These are phyloP conservation scores for Penstemon davidsonii DNA, from an alignment of 257 asterid species.

Conservation along the genomic window DNA sequence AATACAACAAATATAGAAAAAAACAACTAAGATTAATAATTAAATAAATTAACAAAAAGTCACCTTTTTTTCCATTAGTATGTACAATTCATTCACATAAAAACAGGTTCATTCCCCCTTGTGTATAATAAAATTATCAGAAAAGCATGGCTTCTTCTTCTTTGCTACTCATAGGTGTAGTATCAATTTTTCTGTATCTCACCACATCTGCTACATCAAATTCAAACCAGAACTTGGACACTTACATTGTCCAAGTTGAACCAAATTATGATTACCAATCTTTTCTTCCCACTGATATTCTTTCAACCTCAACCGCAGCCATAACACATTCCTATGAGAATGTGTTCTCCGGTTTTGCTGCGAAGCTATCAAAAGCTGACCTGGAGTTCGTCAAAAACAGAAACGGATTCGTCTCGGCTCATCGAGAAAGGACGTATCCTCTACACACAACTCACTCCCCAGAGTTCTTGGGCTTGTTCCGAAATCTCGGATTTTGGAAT, in stretches of 20 bases:
- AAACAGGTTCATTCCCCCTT: too few species aligned
- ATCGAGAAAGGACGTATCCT: constrained; percentile 26
- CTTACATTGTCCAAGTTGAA: constrained; percentile 46
- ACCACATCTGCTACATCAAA: too few species aligned
- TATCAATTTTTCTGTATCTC: too few species aligned
- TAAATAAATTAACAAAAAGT: too few species aligned
- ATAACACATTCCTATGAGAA: constrained; percentile 38
- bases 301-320: neutral
- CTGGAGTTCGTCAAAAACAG: constrained; percentile 36
- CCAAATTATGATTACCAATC: constrained; percentile 31
- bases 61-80: too few species aligned
- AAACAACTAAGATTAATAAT: too few species aligned
- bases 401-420: constrained; percentile 37
- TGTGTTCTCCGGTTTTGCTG: constrained; percentile 50
- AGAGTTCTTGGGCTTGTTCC: constrained; percentile 48
- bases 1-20: too few species aligned
- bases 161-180: too few species aligned
- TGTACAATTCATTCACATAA: too few species aligned
- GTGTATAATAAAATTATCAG: too few species aligned
- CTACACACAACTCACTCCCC: constrained; percentile 53
- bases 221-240: constrained; percentile 17
- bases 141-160: too few species aligned
- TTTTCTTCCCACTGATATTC: constrained; percentile 30
- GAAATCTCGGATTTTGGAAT: constrained; percentile 44
- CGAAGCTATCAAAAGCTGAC: constrained; percentile 36